These are phyloP conservation scores for Eremothecium coryli DNA, from an alignment of 1,139 yeast species.

Conservation along the genomic window DNA sequence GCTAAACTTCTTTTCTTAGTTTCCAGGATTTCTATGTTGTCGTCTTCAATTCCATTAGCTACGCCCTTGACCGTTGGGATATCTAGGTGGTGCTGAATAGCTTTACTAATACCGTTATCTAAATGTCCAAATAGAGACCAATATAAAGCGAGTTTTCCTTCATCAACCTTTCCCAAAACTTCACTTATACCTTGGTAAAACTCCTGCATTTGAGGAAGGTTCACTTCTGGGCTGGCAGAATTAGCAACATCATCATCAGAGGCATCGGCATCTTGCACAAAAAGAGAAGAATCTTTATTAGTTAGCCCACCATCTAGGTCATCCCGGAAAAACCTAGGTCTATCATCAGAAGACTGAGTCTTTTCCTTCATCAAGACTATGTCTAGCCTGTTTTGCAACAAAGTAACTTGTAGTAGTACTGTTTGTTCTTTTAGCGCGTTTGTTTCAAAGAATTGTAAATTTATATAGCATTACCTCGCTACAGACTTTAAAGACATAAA, in stretches of 20 bases:
- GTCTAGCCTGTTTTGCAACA: background rate
- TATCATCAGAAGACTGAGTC: conserved; percentile 30
- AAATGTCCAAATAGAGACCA: conserved; percentile 10
- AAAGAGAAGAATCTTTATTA: conserved; percentile 12
- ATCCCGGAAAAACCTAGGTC: conserved; percentile 47
- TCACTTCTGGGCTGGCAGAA: background rate
- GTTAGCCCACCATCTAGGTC: conserved; percentile 15
- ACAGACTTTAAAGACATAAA: no score
- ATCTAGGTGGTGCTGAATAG: conserved; percentile 16
- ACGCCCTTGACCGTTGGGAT: conserved; percentile 4
- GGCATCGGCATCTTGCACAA: conserved; percentile 4
- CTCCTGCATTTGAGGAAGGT: no score
- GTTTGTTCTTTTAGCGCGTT: no score
- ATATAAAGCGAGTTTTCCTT: background rate
- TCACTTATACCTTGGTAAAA: background rate
- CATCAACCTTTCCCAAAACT: background rate
- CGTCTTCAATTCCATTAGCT: background rate
- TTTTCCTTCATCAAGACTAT: background rate
- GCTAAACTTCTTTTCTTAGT: background rate
- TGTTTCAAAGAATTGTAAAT: no score
- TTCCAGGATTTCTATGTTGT: background rate
- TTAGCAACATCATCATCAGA: background rate
- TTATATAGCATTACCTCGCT: no score
- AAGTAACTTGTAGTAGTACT: background rate
- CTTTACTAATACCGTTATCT: conserved; percentile 14